Base-by-base conservation (phyloP, 1,284 basidiomycete species). In the Ustilago sp. region DNA sequence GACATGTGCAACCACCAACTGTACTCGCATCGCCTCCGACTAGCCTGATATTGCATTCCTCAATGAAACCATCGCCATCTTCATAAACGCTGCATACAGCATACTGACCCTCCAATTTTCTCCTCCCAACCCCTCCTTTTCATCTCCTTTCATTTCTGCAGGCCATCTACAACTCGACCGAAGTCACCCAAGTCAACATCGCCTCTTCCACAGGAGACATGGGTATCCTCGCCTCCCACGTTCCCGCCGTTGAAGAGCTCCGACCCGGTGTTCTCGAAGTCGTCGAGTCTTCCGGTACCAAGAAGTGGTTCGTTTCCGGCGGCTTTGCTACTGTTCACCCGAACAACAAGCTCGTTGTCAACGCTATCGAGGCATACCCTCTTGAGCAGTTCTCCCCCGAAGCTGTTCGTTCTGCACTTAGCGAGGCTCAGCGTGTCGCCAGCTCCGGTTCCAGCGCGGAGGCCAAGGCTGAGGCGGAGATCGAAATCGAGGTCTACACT, bases 241-340 rank as follows among this genome's bases (percentile, higher is more conserved):
- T 86, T 47, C 84, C 84, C 55, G 73, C 80, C 8, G 82, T 86
- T 28, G 84, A 86, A 70, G 75, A 84, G 71, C 81, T 86, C 53
- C 81, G 83, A 36, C 84, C 84, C 19, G 84, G 84, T 59, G 63
- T 86, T 48, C 61, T 86, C 45, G 84, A 86, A 68, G 83, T 86
- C n/a, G 76, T 86, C 63, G 83, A 86, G 62, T 74, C 79, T 17
- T 63, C 55, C 61, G 84, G 83, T 48, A 68, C 77, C 51, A 84
- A 82, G 75, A 85, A 83, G 68, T 83, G 77, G 77, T 86, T 85
- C 68, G 97, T 94, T 62, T 98, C 96, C 68, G 93, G 94, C 76
- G 97, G 97, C 69, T 98, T 99, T 86, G 96, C 97, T 64, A 98
- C 93, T 69, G 94, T 99, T 58, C 97, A 99, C 88, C 94, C 94